These are phyloP conservation scores for Grigorovia transvaalensis DNA, from an alignment of 805 yeast species.

Conservation along the genomic window DNA sequence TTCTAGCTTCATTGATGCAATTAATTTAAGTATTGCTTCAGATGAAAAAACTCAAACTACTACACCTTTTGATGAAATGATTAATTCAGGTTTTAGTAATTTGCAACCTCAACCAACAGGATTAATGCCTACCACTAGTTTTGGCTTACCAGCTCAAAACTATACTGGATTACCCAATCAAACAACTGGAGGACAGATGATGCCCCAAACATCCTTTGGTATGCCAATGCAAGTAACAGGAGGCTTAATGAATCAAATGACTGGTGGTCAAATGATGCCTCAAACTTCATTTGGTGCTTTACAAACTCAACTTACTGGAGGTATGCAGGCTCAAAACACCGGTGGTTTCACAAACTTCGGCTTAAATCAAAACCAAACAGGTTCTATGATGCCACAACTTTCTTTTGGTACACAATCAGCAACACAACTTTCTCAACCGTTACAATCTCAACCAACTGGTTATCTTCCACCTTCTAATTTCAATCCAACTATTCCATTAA, in stretches of 20 bases:
- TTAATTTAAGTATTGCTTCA: conserved; percentile 68
- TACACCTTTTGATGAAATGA: conserved; percentile 31
- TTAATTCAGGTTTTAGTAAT: conserved; percentile 17
- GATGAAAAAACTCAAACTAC: conserved; percentile 11
- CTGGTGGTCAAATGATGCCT: conserved; percentile 33
- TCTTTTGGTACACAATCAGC: conserved; percentile 25
- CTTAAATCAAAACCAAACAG: conserved; percentile 2
- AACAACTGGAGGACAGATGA: conserved; percentile 17
- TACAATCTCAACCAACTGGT: conserved; percentile 50
- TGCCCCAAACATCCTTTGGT: conserved; percentile 30
- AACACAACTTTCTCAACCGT: conserved; percentile 33
- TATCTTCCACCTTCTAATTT: conserved; percentile 39
- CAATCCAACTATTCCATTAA: conserved; percentile 27
- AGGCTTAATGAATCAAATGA: conserved; percentile 39
- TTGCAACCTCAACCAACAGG: conserved; percentile 33
- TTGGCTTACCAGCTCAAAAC: conserved; percentile 19
- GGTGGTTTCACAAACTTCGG: conserved; percentile 19
- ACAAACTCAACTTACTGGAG: conserved; percentile 30
- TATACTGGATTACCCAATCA: conserved; percentile 4
- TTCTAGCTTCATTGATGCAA: conserved; percentile 78
- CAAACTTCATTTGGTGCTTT: conserved; percentile 26
- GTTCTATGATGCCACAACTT: conserved; percentile 18
- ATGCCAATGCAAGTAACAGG: conserved; percentile 18
- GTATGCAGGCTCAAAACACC: conserved; percentile 34
- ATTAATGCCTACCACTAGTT: conserved; percentile 29